These are phyloP conservation scores for Omphalea diandra DNA, from an alignment of 441 rosid genomes.

Conservation along the genomic window DNA sequence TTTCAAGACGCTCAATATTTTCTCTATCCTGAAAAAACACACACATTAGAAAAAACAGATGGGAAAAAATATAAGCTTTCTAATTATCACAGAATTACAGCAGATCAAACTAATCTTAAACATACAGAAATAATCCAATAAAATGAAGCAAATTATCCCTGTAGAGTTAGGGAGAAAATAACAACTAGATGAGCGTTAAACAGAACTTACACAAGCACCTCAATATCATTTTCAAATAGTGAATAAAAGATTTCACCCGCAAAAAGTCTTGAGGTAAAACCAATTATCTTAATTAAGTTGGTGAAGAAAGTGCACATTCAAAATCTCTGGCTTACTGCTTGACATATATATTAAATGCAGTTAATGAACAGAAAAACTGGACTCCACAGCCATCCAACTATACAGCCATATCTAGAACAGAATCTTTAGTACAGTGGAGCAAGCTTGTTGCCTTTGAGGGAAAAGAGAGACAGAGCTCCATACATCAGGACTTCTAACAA, in stretches of 20 bases:
- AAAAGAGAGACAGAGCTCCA: too few relatives aligned
- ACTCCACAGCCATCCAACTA: not conserved
- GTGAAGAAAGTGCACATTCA: conserved; percentile 1
- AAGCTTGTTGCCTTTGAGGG: too few relatives aligned
- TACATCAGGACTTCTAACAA: too few relatives aligned
- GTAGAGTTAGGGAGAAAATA: not conserved
- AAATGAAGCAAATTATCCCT: not conserved
- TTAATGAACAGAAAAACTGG: not conserved
- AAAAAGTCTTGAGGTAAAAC: not conserved
- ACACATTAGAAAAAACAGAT: not conserved
- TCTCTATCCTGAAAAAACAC: conserved; percentile 68
- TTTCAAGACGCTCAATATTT: conserved; percentile 97
- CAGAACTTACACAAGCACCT: not conserved
- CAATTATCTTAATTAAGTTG: not conserved
- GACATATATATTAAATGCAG: not conserved
- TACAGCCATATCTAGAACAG: too few relatives aligned
- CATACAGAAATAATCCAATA: not conserved
- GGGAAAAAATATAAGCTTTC: not conserved
- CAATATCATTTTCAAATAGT: not conserved
- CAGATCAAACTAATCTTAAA: not conserved
- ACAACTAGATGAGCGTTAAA: not conserved
- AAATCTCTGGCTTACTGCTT: not conserved
- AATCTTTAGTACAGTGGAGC: too few relatives aligned
- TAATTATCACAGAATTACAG: conserved; percentile 3
- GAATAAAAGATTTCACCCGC: not conserved